Evolutionary conservation across 192 early-diverging fungal species (phyloP), one percentile per base, ranked within the genome.

Genomic region (Umbelopsis sp.): DNA sequence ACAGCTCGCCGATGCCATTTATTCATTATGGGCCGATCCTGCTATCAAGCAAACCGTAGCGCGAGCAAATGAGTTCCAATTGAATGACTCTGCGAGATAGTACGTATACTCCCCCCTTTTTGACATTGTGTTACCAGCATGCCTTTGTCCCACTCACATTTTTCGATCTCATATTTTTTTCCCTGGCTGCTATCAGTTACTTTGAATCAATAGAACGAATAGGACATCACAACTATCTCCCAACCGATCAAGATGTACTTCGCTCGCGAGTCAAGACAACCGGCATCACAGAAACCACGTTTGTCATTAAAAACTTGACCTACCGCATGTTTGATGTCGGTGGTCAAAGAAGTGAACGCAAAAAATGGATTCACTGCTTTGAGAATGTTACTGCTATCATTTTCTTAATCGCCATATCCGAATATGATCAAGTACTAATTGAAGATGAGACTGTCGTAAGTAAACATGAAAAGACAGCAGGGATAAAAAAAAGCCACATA

Each of bases 291-390:
- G 96, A 98, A 79, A 95, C 93, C 10, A 90, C 89, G 3, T 95
- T 98, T 81, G 79, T 89, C 41, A 92, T 98, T 70, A 93, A 90
- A 30, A 93, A 95, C 53, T 81, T 96, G 67, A 94, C 92, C 21
- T 98, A 95, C 81, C 87, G 93, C 67, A 94, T 98, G 92, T 92
- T 94, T 82, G 96, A 98, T 83, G 96, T 98, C 47, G 96, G 96
- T 73, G 96, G 96, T 27, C 96, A 98, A 82, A 91, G 96, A 66
- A 94, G 92, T 51, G 96, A 98, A 84, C 90, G 96, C 73, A 98
- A 98, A 73, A 98, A 98, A 83, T 96, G 96, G 96, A 95, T 96
- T 73, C 96, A 96, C 82, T 98, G 94, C 74, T 98, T 98, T 76
- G 96, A 98, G 75, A 93, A 95, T 74, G 96, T 98, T 35, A 96